Percentiles rank a stretch among this genome's conserved stretches.
Evolutionary conservation across 306 rosid genomes (phyloP).

Genomic region (Mimosa pudica): DNA sequence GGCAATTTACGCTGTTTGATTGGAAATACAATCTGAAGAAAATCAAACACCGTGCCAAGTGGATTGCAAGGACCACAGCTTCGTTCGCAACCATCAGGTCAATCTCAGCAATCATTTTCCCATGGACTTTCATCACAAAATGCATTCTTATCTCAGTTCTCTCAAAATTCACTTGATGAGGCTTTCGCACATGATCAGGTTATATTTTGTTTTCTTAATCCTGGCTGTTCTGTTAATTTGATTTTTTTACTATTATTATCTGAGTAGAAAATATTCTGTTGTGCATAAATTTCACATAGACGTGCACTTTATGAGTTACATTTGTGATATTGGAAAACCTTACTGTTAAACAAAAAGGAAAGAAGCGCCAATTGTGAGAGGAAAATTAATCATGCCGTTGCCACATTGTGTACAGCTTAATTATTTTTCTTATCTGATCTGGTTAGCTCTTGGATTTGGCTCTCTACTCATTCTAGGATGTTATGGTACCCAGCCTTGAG

Average conservation of each 20-base stretch:
- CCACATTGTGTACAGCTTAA: neutral
- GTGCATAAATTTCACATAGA: neutral
- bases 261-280: constrained; percentile 2
- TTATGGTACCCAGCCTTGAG: constrained; percentile 1
- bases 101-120: constrained; percentile 84
- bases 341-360: constrained; percentile 9
- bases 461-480: neutral
- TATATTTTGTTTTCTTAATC: constrained; percentile 27
- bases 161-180: constrained; percentile 81
- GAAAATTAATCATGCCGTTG: neutral
- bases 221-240: neutral
- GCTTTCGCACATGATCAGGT: constrained; percentile 78
- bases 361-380: neutral
- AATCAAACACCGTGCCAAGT: constrained; percentile 44
- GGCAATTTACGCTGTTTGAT: constrained; percentile 15
- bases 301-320: neutral
- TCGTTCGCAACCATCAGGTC: constrained; percentile 62
- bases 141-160: constrained; percentile 75
- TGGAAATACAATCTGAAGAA: constrained; percentile 46
- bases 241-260: neutral
- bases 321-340: constrained; percentile 5
- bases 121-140: constrained; percentile 87
- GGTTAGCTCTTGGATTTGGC: constrained; percentile 1
- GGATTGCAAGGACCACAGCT: constrained; percentile 81
- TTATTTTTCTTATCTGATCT: neutral